A percentile compares a stretch with the other conserved stretches of the same genome.
These are phyloP conservation scores for Letharia lupina DNA, from an alignment of 495 filamentous ascomycete species.

Conservation along the genomic window DNA sequence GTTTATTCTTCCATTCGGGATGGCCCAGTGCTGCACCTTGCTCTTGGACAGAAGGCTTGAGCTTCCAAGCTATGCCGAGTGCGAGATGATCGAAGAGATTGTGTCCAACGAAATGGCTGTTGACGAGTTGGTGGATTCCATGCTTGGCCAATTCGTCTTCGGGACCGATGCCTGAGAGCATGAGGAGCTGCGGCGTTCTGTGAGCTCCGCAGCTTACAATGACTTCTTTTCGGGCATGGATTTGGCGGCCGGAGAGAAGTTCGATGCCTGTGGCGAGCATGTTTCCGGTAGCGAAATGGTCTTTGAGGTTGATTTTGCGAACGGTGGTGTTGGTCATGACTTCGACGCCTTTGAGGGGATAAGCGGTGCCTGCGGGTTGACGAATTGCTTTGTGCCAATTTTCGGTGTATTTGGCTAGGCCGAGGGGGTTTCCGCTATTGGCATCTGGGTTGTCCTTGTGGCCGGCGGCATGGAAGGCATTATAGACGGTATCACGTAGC, in stretches of 20 bases:
- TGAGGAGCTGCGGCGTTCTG: constrained; percentile 46
- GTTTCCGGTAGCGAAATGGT: background rate
- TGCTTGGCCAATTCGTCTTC: constrained; percentile 27
- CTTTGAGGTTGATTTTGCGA: constrained; percentile 25
- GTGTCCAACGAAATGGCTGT: constrained; percentile 36
- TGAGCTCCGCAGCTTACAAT: constrained; percentile 45
- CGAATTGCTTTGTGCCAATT: constrained; percentile 7
- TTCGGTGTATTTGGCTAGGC: constrained; percentile 4
- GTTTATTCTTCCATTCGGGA: constrained; percentile 21
- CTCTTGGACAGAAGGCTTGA: constrained; percentile 29
- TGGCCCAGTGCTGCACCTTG: constrained; percentile 30
- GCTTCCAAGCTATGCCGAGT: constrained; percentile 29
- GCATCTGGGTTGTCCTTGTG: constrained; percentile 7
- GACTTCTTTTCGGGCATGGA: constrained; percentile 32
- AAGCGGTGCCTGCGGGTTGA: constrained; percentile 9
- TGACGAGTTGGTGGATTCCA: constrained; percentile 34
- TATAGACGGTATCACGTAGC: constrained; percentile 14
- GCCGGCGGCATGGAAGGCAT: background rate
- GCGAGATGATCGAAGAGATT: constrained; percentile 40
- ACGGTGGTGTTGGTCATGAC: constrained; percentile 30
- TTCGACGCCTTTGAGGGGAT: constrained; percentile 21
- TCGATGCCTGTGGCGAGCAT: constrained; percentile 26
- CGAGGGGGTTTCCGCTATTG: constrained; percentile 7
- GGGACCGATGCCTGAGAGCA: constrained; percentile 49
- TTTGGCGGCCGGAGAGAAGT: constrained; percentile 21